Conservation (phyloP, 164 flowering plant species). For the Saururus chinensis region DNA sequence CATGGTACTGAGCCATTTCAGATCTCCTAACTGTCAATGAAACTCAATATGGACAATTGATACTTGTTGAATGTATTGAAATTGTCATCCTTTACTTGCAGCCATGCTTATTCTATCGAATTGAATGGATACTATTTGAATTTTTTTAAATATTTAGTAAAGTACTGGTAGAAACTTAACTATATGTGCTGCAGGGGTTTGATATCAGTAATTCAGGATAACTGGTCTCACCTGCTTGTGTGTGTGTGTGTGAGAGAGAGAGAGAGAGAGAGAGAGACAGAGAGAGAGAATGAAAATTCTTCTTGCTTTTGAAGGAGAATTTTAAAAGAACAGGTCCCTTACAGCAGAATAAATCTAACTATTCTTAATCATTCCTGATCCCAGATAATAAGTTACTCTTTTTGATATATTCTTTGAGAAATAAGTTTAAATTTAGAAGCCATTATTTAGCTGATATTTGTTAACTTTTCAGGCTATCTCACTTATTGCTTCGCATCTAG, state of each 20-base stretch:
- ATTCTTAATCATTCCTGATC: neutral
- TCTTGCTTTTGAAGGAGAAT: too few species aligned
- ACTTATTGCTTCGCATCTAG: constrained; percentile 71
- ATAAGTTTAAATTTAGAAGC: too few species aligned
- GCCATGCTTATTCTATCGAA: neutral
- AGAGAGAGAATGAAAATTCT: too few species aligned
- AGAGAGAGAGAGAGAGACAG: too few species aligned
- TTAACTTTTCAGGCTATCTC: constrained; percentile 62
- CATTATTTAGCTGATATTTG: neutral
- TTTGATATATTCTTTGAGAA: neutral
- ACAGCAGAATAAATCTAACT: too few species aligned
- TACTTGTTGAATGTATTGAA: neutral
- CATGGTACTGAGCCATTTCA: neutral
- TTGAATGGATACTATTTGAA: neutral
- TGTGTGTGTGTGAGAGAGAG: too few species aligned
- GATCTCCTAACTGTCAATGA: neutral
- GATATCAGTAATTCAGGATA: too few species aligned
- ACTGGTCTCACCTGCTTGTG: too few species aligned
- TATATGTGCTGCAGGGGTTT: too few species aligned
- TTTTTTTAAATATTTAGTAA: too few species aligned
- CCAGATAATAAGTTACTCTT: neutral
- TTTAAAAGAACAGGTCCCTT: too few species aligned
- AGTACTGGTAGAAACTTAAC: too few species aligned
- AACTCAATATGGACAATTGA: neutral
- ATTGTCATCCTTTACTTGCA: neutral